Evolutionary conservation across 2,329 filamentous ascomycete species (phyloP), one percentile per base, ranked within the genome.

Genomic region (Chalara sp.): DNA sequence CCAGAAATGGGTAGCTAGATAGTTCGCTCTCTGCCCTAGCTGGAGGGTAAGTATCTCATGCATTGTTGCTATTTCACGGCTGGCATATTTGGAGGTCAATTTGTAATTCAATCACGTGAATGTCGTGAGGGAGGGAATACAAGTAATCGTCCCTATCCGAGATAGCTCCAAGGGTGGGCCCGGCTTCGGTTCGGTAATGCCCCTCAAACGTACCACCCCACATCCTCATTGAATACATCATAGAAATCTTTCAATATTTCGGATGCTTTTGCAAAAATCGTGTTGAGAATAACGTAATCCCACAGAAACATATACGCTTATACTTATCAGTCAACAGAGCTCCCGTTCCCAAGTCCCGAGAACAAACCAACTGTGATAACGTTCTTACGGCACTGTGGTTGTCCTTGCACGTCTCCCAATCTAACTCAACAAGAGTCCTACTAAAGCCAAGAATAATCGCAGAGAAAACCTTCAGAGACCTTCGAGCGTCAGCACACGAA

Each of bases 1-100:
- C 93, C 93, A 99, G 68, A 96, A 99, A 72, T 99, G 93, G 0
- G 91, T 95, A 32, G 87, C 91, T 28, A 95, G 73, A 63, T 96
- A 95, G 68, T 99, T 99, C 67, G 87, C 91, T 65, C 87, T 84
- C 66, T 95, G 86, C 42, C 93, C 93, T 53, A 97, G 83, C 75
- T 99, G 93, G 44, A 99, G 75, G 0, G 92, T 96, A 55, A 99
- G 76, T 55, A 97, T 89, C 70, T 99, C 93, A 70, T 91, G 89
- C 93, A 99, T 97, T 30, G 45, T 32, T 4, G 32, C 13, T 13
- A 50, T 50, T 13, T 39, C 35, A 10, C 10, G 35, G 35, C 13
- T 39, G 35, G 35, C 35, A 39, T 10, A 3, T 39, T 13, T 39
- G 35, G 10, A 10, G 10, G 10, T 39, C 3, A 39, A 11, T 11